Conservation (phyloP, 441 rosid species). For the Populus tomentosa region DNA sequence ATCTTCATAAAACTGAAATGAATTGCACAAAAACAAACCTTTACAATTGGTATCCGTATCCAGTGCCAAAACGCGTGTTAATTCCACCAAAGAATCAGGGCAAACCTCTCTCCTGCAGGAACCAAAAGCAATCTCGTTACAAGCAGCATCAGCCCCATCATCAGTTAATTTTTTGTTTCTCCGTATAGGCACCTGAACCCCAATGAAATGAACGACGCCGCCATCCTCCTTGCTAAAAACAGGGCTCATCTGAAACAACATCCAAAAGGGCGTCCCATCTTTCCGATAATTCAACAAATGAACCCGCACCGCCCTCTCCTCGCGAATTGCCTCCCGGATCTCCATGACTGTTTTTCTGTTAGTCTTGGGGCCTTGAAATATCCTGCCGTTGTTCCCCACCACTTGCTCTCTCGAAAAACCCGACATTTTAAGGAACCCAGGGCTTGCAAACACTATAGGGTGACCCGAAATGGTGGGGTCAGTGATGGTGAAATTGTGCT, state of each 20-base stretch:
- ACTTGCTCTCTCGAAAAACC: constrained; percentile 65
- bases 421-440: constrained; percentile 64
- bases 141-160: constrained; percentile 31
- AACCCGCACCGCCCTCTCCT: constrained; percentile 53
- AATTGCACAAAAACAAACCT: constrained; percentile 36
- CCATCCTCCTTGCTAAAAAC: constrained; percentile 58
- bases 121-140: constrained; percentile 44
- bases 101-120: constrained; percentile 81
- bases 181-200: constrained; percentile 74
- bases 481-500: constrained; percentile 75
- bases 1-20: too few species aligned
- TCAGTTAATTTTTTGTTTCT: constrained; percentile 23
- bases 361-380: constrained; percentile 75
- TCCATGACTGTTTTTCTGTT: constrained; percentile 64
- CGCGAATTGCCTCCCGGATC: constrained; percentile 77
- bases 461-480: constrained; percentile 80
- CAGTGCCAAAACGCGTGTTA: constrained; percentile 31
- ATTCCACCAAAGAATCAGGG: constrained; percentile 41
- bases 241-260: constrained; percentile 70
- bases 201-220: constrained; percentile 61
- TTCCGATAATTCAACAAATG: constrained; percentile 71
- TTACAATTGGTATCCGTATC: constrained; percentile 32
- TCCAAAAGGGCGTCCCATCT: constrained; percentile 88
- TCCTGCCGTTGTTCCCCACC: constrained; percentile 72
- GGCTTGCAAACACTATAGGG: constrained; percentile 85